Percentiles rank a stretch among this genome's conserved stretches.
Evolutionary conservation across 2,329 filamentous ascomycete genomes (phyloP).

Genomic region (Sporothrix euskadiensis): DNA sequence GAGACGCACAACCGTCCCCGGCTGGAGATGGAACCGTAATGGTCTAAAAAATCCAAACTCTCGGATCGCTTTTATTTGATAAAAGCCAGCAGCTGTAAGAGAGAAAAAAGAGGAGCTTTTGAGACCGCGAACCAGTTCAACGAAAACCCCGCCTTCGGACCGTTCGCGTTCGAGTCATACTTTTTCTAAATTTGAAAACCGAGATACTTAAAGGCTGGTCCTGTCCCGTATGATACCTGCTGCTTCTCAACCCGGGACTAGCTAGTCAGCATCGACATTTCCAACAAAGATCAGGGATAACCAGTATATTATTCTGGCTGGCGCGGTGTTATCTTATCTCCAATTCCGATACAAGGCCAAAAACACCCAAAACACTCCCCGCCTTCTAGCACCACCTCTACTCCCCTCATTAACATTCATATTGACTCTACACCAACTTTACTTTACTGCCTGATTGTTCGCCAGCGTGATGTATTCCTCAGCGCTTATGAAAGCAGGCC

Average conservation of each 20-base stretch:
- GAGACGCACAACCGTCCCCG: constrained; percentile 24
- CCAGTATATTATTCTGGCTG: neutral
- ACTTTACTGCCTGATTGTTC: neutral
- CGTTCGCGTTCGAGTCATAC: neutral
- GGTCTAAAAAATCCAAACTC: neutral
- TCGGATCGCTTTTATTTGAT: neutral
- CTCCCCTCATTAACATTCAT: neutral
- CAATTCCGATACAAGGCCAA: neutral
- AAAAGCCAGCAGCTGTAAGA: neutral
- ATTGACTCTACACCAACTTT: neutral
- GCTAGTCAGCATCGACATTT: neutral
- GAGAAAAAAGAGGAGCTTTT: neutral
- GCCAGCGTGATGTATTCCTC: constrained; percentile 26
- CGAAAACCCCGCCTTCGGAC: too few relatives aligned
- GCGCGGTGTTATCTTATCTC: constrained; percentile 17
- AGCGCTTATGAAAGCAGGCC: constrained; percentile 14
- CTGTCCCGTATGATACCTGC: neutral
- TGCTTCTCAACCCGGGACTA: neutral
- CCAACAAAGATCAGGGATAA: neutral
- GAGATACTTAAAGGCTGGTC: neutral
- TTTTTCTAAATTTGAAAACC: neutral
- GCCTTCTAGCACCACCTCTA: neutral
- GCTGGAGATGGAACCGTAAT: neutral
- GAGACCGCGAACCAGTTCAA: neutral
- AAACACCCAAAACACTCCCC: neutral